Conservation (phyloP, 2,329 filamentous ascomycete species). For the Onygena corvina region DNA sequence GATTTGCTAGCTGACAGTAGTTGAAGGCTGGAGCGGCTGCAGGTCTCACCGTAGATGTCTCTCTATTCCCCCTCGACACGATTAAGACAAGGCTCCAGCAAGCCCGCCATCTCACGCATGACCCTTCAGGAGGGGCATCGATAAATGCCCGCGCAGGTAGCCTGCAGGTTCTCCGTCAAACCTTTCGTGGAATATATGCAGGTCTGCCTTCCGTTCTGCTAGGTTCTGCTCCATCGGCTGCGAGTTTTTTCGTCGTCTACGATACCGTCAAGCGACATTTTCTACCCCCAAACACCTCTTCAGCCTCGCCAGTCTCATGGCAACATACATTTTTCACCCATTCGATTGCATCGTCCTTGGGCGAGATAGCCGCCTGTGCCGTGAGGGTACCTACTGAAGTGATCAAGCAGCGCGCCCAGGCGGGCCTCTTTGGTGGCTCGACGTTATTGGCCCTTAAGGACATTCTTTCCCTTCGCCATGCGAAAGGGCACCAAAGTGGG, state of each 20-base stretch:
- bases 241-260: constrained; percentile 95
- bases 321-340: constrained; percentile 44
- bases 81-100: constrained; percentile 90
- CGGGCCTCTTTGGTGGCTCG: constrained; percentile 62
- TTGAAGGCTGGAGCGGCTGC: constrained; percentile 70
- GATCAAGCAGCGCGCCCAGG: constrained; percentile 92
- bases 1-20: neutral
- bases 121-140: constrained; percentile 14
- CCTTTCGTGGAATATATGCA: constrained; percentile 83
- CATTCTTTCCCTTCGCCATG: constrained; percentile 48
- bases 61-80: constrained; percentile 94
- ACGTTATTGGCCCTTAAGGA: constrained; percentile 55
- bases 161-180: constrained; percentile 54
- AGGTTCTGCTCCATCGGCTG: constrained; percentile 83
- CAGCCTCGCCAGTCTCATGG: constrained; percentile 24
- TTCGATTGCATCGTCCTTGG: constrained; percentile 73
- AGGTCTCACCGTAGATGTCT: constrained; percentile 91
- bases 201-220: constrained; percentile 82
- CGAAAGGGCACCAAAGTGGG: constrained; percentile 16
- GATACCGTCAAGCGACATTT: constrained; percentile 55
- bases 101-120: constrained; percentile 29
- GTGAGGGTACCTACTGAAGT: constrained; percentile 93
- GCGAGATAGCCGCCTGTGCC: constrained; percentile 84
- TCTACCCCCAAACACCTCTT: constrained; percentile 27
- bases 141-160: constrained; percentile 14